Conservation (phyloP, 305 asterid species). For the Fraxinus angustifolia region DNA sequence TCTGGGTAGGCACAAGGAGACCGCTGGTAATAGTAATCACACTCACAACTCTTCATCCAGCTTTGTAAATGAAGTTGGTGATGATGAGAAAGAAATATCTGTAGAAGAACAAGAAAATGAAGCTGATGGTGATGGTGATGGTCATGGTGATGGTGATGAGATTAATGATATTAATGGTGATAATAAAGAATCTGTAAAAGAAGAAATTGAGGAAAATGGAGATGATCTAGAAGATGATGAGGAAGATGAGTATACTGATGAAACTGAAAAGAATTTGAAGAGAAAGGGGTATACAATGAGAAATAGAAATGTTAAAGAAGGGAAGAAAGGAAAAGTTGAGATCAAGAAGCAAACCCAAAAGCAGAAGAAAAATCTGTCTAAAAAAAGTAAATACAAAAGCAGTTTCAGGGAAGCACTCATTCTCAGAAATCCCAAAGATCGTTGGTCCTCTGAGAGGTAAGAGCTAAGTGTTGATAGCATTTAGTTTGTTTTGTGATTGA, state of each 20-base stretch:
- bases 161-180: not conserved
- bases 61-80: conserved; percentile 33
- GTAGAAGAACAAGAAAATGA: not conserved
- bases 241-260: conserved; percentile 18
- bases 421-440: conserved; percentile 67
- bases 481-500: not conserved
- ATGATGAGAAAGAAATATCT: not conserved
- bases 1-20: conserved; percentile 65
- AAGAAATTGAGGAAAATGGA: conserved; percentile 23
- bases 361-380: conserved; percentile 31
- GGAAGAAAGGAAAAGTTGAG: conserved; percentile 47
- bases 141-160: not conserved
- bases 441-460: conserved; percentile 92
- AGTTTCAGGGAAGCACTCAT: conserved; percentile 47
- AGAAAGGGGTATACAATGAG: conserved; percentile 73
- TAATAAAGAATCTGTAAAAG: conserved; percentile 11
- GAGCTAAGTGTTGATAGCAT: not conserved
- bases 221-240: conserved; percentile 24
- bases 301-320: conserved; percentile 40
- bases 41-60: conserved; percentile 46
- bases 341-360: conserved; percentile 27
- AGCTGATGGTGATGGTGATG: not conserved
- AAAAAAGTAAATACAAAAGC: conserved; percentile 31
- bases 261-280: conserved; percentile 36
- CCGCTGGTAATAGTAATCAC: conserved; percentile 6